Base-by-base conservation (phyloP, 164 flowering plant species). In the Nelumbo lutea region DNA sequence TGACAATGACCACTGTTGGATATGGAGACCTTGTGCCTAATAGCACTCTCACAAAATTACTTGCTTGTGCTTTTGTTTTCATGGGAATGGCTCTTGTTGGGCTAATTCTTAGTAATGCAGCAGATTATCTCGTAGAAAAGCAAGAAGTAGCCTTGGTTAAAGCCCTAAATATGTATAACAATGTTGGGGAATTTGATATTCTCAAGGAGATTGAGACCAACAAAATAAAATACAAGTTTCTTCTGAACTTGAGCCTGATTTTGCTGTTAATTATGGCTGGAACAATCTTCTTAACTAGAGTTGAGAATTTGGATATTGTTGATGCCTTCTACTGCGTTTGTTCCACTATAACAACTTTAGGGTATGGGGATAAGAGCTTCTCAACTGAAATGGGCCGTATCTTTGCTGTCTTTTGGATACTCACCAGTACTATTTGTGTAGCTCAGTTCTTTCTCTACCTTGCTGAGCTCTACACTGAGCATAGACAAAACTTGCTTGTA, bases 1-100 rank as follows among this genome's bases (percentile, higher is more conserved):
- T 91, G 64, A 93, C 97, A 56, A 90, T 93, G 98, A 89, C 96
- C 39, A 90, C 97, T 1, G 93, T 89, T 51, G 98, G 98, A 11
- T 93, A 91, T 69, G 97, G 98, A 11, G 98, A 93, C 62, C 86
- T 91, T 7, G 94, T 89, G 2, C 97, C 98, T 1, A 68, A 81
- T 9, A 86, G 81, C 65, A 48, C 47, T 0, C 10, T 80, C 8
- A 69, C 93, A 3, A 91, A 93, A 75, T 73, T 87, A 9, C 85
- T 93, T 9, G 91, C 94, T 2, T 88, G 94, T 65, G 75, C 78
- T 45, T 89, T 85, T 72, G 98, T 93, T 38, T 93, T 93, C 72
- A 59, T 78, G 0, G 97, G 98, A 27, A 84, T 87, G 91, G 89
- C 87, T 42, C 77, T 93, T 40, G 81, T 77, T 41, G 98, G 90